Conservation (phyloP, 2,329 filamentous ascomycete species). For the Chalara sp. region DNA sequence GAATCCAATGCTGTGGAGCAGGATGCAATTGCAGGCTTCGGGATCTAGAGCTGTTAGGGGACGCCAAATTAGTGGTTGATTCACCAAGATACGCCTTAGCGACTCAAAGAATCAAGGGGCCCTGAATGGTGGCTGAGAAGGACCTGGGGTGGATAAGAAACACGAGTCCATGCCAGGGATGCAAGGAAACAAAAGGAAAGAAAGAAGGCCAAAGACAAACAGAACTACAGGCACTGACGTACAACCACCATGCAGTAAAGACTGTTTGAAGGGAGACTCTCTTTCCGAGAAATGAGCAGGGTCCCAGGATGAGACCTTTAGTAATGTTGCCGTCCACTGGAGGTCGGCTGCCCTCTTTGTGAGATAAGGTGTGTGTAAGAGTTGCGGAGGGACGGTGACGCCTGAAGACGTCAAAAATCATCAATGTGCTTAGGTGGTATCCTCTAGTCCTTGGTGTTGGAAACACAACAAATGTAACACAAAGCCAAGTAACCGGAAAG, state of each 20-base stretch:
- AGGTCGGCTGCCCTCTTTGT: too few species aligned
- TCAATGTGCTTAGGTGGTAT: too few species aligned
- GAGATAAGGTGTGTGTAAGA: neutral
- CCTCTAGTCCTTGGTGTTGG: too few species aligned
- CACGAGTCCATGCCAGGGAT: neutral
- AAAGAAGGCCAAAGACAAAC: neutral
- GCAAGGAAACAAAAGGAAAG: neutral
- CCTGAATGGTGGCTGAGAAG: neutral
- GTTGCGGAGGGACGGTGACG: constrained; percentile 7
- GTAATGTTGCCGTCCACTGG: too few species aligned
- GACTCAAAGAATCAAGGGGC: neutral
- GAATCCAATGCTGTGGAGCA: constrained; percentile 3
- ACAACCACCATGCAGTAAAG: too few species aligned
- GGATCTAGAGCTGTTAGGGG: neutral
- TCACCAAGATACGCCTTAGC: neutral
- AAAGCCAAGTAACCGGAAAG: neutral
- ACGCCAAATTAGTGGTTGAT: neutral
- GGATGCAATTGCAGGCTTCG: neutral
- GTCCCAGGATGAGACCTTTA: too few species aligned
- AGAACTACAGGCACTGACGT: neutral
- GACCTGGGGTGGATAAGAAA: neutral
- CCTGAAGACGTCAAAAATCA: neutral
- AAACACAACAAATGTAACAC: too few species aligned
- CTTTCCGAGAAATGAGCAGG: too few species aligned
- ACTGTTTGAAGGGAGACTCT: too few species aligned